Percentiles rank a stretch among this genome's conserved stretches.
Conservation (phyloP, 106 monocot species). For the Platanthera zijinensis region DNA sequence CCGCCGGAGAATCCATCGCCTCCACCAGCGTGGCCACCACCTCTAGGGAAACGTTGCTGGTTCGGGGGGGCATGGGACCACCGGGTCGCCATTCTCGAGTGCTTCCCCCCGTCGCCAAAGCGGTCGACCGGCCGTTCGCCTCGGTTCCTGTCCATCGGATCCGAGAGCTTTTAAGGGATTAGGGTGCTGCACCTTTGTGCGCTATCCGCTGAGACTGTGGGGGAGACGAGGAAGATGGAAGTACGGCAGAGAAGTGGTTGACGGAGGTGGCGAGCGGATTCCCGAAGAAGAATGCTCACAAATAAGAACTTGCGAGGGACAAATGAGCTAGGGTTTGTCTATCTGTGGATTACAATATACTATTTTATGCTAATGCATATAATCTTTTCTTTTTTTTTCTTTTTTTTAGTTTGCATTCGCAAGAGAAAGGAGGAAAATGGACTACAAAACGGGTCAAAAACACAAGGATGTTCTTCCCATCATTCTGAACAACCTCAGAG, state of each 20-base stretch:
- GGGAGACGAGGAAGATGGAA: neutral
- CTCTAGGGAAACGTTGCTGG: conserved; percentile 19
- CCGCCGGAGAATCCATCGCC: conserved; percentile 30
- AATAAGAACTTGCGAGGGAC: too few relatives aligned
- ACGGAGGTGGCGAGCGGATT: too few relatives aligned
- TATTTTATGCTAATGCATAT: too few relatives aligned
- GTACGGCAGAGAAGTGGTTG: neutral
- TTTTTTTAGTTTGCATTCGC: too few relatives aligned
- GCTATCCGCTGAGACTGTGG: neutral
- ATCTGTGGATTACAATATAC: too few relatives aligned
- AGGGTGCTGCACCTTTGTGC: neutral
- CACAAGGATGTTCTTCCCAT: too few relatives aligned
- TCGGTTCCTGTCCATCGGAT: conserved; percentile 42
- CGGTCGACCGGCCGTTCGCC: conserved; percentile 30
- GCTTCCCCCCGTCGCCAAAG: conserved; percentile 21
- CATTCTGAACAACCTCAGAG: too few relatives aligned
- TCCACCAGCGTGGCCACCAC: conserved; percentile 18
- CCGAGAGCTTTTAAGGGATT: conserved; percentile 9
- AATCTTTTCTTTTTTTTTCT: too few relatives aligned
- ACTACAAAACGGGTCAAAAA: too few relatives aligned
- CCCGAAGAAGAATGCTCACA: too few relatives aligned
- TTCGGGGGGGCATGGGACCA: conserved; percentile 51
- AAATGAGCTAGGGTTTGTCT: too few relatives aligned
- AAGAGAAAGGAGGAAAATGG: too few relatives aligned
- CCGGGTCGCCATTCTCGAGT: conserved; percentile 32